Evolutionary conservation across 2,329 filamentous ascomycete species (phyloP).

Genomic region (Nannizziopsis arthrosporioides): DNA sequence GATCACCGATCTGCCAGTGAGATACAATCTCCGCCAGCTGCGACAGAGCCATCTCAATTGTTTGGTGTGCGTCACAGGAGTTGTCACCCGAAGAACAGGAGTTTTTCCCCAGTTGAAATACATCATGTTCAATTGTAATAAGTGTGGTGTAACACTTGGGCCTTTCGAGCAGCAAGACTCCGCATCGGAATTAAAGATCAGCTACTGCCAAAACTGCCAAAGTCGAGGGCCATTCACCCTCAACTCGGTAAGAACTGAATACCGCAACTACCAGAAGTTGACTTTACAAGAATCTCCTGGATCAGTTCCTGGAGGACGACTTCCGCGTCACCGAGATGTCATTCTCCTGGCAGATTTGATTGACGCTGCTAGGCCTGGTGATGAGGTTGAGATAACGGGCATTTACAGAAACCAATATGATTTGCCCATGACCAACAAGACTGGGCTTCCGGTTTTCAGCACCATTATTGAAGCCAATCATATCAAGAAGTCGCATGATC

Average conservation of each 20-base stretch:
- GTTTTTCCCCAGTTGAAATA: conserved; percentile 98
- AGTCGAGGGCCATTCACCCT: conserved; percentile 87
- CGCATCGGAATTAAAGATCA: conserved; percentile 89
- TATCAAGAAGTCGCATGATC: conserved; percentile 90
- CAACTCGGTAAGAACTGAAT: conserved; percentile 95
- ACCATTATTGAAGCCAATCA: conserved; percentile 97
- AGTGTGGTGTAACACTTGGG: conserved; percentile 81
- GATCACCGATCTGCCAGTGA: conserved; percentile 85
- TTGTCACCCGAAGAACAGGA: conserved; percentile 84
- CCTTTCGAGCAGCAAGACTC: conserved; percentile 90
- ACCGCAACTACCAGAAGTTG: conserved; percentile 96
- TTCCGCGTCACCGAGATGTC: conserved; percentile 86
- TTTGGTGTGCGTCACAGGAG: conserved; percentile 82
- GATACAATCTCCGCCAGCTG: conserved; percentile 88
- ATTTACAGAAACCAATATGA: conserved; percentile 98
- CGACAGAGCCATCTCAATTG: conserved; percentile 95
- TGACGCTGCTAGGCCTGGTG: conserved; percentile 89
- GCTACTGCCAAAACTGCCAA: conserved; percentile 93
- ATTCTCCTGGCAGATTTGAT: conserved; percentile 95
- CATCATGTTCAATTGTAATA: conserved; percentile 93
- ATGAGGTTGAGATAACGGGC: conserved; percentile 93
- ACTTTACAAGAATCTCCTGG: conserved; percentile 95
- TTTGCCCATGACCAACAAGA: conserved; percentile 93
- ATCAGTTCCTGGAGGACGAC: conserved; percentile 86
- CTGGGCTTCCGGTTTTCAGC: conserved; percentile 95